Evolutionary conservation across 148 eudicot genomes (phyloP).

Genomic region (Chenopodium formosanum): DNA sequence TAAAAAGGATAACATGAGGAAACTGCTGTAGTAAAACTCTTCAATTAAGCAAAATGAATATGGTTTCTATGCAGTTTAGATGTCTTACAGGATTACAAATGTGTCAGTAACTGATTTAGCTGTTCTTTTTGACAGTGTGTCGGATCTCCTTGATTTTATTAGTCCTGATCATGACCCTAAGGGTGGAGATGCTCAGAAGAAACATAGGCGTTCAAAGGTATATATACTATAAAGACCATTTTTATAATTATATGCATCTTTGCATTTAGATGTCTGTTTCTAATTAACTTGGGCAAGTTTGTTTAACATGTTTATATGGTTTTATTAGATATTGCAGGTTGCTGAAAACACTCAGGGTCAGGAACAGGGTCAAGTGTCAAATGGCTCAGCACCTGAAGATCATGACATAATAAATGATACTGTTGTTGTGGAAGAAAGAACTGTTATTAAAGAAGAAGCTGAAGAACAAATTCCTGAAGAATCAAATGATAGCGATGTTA

Average conservation of each 20-base stretch:
- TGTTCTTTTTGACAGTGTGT: constrained; percentile 60
- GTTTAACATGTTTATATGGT: constrained; percentile 12
- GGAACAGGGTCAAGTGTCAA: constrained; percentile 35
- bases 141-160: constrained; percentile 97
- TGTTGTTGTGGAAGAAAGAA: constrained; percentile 23
- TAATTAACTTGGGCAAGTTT: background rate
- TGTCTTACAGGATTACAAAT: background rate
- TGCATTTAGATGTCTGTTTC: background rate
- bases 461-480: constrained; percentile 28
- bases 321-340: constrained; percentile 54
- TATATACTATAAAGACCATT: constrained; percentile 24
- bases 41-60: background rate
- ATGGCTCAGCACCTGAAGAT: constrained; percentile 25
- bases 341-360: constrained; percentile 44
- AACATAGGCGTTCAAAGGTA: constrained; percentile 87
- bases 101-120: constrained; percentile 15
- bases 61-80: background rate
- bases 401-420: constrained; percentile 25
- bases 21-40: background rate
- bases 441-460: constrained; percentile 12
- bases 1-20: background rate
- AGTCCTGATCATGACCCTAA: constrained; percentile 80
- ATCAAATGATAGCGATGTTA: constrained; percentile 25
- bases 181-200: constrained; percentile 73
- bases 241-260: background rate